Conservation (phyloP, 176 grass and related monocot species). For the Bromus sterilis region DNA sequence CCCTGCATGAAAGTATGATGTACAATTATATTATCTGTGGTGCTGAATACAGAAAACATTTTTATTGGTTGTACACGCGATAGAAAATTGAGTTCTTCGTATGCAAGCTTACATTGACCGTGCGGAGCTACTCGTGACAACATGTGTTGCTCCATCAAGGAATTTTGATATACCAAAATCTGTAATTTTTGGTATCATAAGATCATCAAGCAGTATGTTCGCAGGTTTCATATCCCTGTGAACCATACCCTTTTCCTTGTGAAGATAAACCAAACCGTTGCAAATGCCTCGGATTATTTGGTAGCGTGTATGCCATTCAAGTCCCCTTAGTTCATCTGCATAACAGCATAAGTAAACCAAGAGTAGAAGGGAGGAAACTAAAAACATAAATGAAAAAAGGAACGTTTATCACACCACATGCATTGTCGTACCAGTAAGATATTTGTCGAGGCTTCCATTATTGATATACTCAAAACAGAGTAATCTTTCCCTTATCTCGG, state of each 20-base stretch:
- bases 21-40: neutral
- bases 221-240: neutral
- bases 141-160: neutral
- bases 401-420: neutral
- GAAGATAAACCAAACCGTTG: neutral
- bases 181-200: neutral
- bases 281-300: neutral
- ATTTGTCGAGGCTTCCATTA: neutral
- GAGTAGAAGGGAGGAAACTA: neutral
- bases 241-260: neutral
- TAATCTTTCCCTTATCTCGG: neutral
- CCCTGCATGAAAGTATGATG: neutral
- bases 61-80: too few relatives aligned
- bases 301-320: neutral
- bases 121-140: neutral
- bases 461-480: neutral
- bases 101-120: neutral
- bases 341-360: neutral
- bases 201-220: neutral
- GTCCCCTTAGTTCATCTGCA: neutral
- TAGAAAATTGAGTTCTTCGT: neutral
- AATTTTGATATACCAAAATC: neutral
- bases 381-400: neutral
- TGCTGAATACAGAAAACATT: neutral
- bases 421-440: neutral